Percentiles rank a stretch among this genome's conserved stretches.
Conservation (phyloP, 225 moss, liverwort and hornwort genomes). For the Marchantia paleacea region DNA sequence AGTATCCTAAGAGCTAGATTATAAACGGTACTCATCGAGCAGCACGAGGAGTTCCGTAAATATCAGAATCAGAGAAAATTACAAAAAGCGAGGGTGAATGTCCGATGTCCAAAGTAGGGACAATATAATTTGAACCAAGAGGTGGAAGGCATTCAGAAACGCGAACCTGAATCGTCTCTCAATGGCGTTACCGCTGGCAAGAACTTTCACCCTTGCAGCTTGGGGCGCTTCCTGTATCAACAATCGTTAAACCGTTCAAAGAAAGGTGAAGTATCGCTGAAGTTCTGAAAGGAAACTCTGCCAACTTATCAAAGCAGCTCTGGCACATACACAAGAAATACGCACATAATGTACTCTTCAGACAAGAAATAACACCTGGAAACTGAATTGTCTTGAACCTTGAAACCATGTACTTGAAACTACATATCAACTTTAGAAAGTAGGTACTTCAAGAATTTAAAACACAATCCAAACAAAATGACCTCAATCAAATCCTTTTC, state of each 20-base stretch:
- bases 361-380: neutral
- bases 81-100: neutral
- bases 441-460: neutral
- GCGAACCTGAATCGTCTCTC: conserved; percentile 76
- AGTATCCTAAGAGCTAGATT: too few relatives aligned
- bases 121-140: neutral
- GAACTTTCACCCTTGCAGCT: conserved; percentile 88
- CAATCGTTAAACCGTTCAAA: neutral
- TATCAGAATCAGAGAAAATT: neutral
- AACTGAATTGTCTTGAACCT: neutral
- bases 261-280: neutral
- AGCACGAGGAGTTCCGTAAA: neutral
- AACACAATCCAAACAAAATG: neutral
- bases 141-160: neutral
- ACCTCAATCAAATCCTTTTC: conserved; percentile 91
- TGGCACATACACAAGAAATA: neutral
- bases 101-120: neutral
- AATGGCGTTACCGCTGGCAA: conserved; percentile 81
- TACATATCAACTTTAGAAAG: neutral
- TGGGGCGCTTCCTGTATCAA: conserved; percentile 75
- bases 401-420: neutral
- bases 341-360: neutral
- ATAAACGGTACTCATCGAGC: too few relatives aligned
- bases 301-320: neutral
- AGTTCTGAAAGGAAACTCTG: neutral